These are phyloP conservation scores for Hypoxylon sp. DNA, from an alignment of 2,329 filamentous ascomycete genomes.

Conservation along the genomic window DNA sequence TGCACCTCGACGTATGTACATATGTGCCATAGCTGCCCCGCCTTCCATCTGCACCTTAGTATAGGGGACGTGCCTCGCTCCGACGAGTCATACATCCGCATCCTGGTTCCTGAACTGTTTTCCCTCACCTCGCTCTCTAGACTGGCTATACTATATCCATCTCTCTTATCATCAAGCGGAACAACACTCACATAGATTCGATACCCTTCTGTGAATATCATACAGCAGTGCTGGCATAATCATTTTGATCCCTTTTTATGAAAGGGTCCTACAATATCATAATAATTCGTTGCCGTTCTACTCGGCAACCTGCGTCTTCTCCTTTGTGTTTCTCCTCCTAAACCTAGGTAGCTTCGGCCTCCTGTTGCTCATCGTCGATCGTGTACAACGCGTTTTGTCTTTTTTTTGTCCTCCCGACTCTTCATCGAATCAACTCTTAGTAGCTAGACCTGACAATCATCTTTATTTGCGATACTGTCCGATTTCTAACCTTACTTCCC, in stretches of 20 bases:
- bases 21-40: constrained; percentile 39
- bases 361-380: constrained; percentile 34
- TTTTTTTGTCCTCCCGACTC: constrained; percentile 37
- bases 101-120: constrained; percentile 40
- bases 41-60: constrained; percentile 24
- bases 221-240: constrained; percentile 44
- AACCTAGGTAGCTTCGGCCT: constrained; percentile 35
- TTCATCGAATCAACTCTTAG: constrained; percentile 30
- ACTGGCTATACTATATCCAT: constrained; percentile 16
- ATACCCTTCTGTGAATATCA: constrained; percentile 46
- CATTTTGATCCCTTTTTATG: constrained; percentile 17
- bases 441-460: constrained; percentile 24
- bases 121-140: constrained; percentile 21
- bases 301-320: constrained; percentile 45
- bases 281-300: constrained; percentile 48
- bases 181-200: constrained; percentile 39
- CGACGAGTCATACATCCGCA: constrained; percentile 41
- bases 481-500: constrained; percentile 1
- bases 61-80: constrained; percentile 35
- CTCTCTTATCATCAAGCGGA: constrained; percentile 30
- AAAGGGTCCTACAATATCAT: constrained; percentile 38
- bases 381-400: constrained; percentile 46
- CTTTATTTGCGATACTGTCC: constrained; percentile 33
- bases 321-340: constrained; percentile 42
- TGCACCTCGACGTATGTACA: constrained; percentile 7